Base-by-base conservation (phyloP, 2,329 filamentous ascomycete genomes). In the Alternaria consortialis region DNA sequence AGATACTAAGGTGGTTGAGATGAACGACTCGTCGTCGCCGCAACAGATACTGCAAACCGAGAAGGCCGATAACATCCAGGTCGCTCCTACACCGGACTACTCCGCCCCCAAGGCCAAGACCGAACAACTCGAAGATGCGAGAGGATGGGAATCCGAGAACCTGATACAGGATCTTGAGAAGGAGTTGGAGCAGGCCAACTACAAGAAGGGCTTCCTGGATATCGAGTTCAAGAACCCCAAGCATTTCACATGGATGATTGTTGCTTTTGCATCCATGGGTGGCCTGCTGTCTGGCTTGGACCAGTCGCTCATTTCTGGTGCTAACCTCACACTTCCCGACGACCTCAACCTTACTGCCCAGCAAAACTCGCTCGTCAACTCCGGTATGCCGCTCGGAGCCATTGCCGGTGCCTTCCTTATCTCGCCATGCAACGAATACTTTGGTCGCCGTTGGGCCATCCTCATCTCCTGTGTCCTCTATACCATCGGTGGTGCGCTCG, bases 221-320 rank as follows among this genome's bases (percentile, higher is more conserved):
- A 64, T 90, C 43, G 78, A 85, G 36, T 88, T 91, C 78, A 82
- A 82, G 52, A 84, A 90, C 73, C 87, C 88, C 0, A 85, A 82
- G 54, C 78, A 87, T 70, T 92, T 91, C 74, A 92, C 89, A 27
- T 90, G 85, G 81, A 78, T 90, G 15, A 83, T 91, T 13, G 88
- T 91, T 44, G 87, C 84, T 1, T 92, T 92, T 68, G 90, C 90
- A n/a, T 90, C 87, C 15, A 90, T 92, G 88, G 90, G 90, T 51
- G 90, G 90, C 73, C 80, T 92, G 23, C 84, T 92, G 0, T 91
- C 88, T 1, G 90, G 90, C 62, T 83, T 92, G 20, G 90, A 92
- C 71, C 90, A 92, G 77, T 90, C 87, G 46, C 81, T 92, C 57
- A 92, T 92, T 69, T 89, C 86, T 12, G 90, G 90, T 53, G 90